Conservation (phyloP, 2,329 filamentous ascomycete species). For the Trichoderma afroharzianum region DNA sequence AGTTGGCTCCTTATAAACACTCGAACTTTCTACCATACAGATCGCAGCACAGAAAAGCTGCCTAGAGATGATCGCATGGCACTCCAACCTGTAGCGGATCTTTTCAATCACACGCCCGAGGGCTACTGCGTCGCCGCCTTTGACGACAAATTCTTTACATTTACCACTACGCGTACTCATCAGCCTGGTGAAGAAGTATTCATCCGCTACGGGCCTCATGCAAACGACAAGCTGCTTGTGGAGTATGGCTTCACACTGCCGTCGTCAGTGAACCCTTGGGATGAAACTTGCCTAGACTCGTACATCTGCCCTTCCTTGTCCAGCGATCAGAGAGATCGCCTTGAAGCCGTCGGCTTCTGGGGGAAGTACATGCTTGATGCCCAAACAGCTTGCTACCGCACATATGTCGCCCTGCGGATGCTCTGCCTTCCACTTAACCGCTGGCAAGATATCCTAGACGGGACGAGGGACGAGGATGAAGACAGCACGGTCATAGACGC, state of each 20-base stretch:
- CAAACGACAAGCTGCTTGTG: conserved; percentile 66
- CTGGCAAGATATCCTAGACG: conserved; percentile 46
- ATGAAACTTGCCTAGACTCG: conserved; percentile 47
- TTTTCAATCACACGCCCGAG: conserved; percentile 58
- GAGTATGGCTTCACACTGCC: conserved; percentile 58
- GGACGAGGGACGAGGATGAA: conserved; percentile 44
- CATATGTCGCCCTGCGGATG: conserved; percentile 49
- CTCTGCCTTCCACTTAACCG: conserved; percentile 34
- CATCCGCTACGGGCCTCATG: conserved; percentile 66
- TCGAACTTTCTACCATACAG: conserved; percentile 57
- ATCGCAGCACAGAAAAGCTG: conserved; percentile 41
- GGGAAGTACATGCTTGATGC: conserved; percentile 50
- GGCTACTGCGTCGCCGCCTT: conserved; percentile 57
- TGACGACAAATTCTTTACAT: conserved; percentile 48
- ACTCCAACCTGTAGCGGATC: conserved; percentile 68
- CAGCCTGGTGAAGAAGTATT: conserved; percentile 59
- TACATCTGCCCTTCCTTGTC: conserved; percentile 41
- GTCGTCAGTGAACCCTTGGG: conserved; percentile 46
- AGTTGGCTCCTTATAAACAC: conserved; percentile 60
- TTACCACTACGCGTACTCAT: conserved; percentile 51
- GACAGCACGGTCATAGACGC: conserved; percentile 38
- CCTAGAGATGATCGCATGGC: conserved; percentile 58
- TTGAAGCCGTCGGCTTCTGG: conserved; percentile 47
- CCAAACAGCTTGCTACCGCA: conserved; percentile 51
- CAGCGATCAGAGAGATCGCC: conserved; percentile 31